Evolutionary conservation across 1,284 basidiomycete species (phyloP).

Genomic region (Ustilago curta): DNA sequence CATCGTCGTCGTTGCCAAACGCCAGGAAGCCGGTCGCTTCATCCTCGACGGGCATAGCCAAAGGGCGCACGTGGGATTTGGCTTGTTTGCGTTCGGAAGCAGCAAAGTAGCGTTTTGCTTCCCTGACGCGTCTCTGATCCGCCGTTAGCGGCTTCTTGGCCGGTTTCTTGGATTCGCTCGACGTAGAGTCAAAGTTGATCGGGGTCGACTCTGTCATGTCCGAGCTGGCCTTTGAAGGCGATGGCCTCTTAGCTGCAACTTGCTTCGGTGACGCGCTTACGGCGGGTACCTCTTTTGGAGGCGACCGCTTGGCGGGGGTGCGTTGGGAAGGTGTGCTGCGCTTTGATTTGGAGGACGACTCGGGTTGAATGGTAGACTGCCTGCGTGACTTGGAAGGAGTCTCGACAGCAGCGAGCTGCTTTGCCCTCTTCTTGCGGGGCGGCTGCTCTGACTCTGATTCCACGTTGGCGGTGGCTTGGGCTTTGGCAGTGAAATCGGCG

Average conservation of each 20-base stretch:
- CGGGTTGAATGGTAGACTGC: too few species aligned
- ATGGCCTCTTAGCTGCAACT: neutral
- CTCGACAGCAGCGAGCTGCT: neutral
- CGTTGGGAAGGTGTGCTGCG: too few species aligned
- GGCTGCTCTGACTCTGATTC: slow-evolving; percentile 24
- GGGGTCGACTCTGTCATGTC: slow-evolving; percentile 2
- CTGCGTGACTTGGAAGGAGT: slow-evolving; percentile 9
- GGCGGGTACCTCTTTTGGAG: slow-evolving; percentile 5
- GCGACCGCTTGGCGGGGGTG: slow-evolving; percentile 8
- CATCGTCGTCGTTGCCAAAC: slow-evolving; percentile 22
- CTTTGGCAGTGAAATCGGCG: slow-evolving; percentile 5
- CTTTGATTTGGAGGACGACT: neutral
- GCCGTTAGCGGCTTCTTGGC: slow-evolving; percentile 4
- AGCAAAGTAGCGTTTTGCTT: slow-evolving; percentile 34
- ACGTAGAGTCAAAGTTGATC: neutral
- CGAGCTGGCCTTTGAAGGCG: neutral
- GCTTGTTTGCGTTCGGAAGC: neutral
- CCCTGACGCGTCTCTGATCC: slow-evolving; percentile 17
- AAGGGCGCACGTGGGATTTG: slow-evolving; percentile 11
- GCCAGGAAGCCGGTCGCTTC: slow-evolving; percentile 34
- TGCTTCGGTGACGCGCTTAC: slow-evolving; percentile 8
- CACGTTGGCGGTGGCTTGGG: neutral
- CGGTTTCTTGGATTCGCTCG: slow-evolving; percentile 1
- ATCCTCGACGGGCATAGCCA: slow-evolving; percentile 37
- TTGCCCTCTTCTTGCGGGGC: slow-evolving; percentile 32